These are phyloP conservation scores for Apiotrichum gamsii DNA, from an alignment of 1,284 basidiomycete genomes.

Conservation along the genomic window DNA sequence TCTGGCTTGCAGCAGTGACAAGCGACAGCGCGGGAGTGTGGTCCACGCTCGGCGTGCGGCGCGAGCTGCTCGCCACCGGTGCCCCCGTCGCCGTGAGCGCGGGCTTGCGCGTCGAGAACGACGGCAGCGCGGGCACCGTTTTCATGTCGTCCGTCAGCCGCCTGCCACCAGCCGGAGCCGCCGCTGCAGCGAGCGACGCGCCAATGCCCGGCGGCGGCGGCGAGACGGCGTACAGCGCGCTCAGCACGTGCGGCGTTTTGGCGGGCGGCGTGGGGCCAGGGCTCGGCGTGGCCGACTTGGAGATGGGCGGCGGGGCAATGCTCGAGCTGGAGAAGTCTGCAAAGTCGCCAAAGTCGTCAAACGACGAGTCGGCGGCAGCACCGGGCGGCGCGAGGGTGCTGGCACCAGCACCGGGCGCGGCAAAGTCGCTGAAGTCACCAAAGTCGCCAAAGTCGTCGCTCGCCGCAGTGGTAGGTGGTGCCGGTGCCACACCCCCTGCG, in stretches of 20 bases:
- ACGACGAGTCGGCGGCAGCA: too few species aligned
- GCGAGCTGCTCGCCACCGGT: neutral
- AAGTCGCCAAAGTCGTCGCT: conserved; percentile 15
- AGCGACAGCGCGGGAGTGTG: conserved; percentile 8
- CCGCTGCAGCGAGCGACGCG: neutral
- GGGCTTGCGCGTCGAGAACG: neutral
- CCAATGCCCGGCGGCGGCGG: too few species aligned
- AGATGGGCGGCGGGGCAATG: neutral
- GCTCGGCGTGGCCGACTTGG: neutral
- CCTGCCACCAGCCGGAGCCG: neutral
- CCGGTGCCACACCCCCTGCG: too few species aligned
- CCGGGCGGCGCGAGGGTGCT: neutral
- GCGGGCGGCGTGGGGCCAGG: conserved; percentile 6
- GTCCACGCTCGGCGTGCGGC: conserved; percentile 7
- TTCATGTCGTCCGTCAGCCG: neutral
- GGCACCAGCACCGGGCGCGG: neutral
- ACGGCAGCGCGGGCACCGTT: neutral
- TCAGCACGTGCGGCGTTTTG: neutral
- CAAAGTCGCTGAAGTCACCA: conserved; percentile 5
- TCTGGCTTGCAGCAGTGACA: neutral
- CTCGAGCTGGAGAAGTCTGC: conserved; percentile 4
- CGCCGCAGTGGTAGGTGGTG: neutral
- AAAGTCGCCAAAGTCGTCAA: conserved; percentile 13
- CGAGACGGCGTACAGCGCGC: too few species aligned
- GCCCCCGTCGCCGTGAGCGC: too few species aligned